Evolutionary conservation across 73 alveolate genomes (phyloP).

Genomic region (Tetrahymena elliotti): DNA sequence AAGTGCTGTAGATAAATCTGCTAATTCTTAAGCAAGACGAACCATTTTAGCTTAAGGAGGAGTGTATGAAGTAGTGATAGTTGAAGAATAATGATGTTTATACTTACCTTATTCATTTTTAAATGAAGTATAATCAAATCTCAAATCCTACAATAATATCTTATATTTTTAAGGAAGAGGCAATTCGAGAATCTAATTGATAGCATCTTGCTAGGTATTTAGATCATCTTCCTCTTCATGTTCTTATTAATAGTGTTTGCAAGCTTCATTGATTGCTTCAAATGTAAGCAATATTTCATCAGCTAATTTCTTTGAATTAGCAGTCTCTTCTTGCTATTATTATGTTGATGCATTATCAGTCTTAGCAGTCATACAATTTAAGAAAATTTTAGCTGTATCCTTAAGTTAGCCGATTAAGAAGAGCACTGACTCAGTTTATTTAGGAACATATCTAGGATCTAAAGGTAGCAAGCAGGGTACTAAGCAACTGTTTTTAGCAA

Average conservation of each 20-base stretch:
- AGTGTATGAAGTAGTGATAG: constrained; percentile 17
- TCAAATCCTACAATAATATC: constrained; percentile 52
- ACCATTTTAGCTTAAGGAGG: constrained; percentile 85
- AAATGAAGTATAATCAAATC: constrained; percentile 84
- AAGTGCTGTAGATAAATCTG: constrained; percentile 64
- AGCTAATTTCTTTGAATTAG: constrained; percentile 75
- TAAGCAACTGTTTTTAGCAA: constrained; percentile 63
- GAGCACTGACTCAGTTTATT: constrained; percentile 73
- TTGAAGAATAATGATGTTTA: constrained; percentile 42
- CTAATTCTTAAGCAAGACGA: constrained; percentile 79
- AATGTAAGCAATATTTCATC: constrained; percentile 61
- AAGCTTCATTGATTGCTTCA: constrained; percentile 62
- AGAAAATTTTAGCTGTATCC: constrained; percentile 72
- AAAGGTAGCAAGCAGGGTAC: constrained; percentile 73
- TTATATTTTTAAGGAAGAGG: constrained; percentile 74
- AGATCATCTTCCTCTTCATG: constrained; percentile 37
- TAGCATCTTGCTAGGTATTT: constrained; percentile 37
- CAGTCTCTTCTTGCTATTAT: constrained; percentile 38
- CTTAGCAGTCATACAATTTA: constrained; percentile 50
- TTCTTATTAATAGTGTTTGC: constrained; percentile 3
- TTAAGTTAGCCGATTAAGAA: constrained; percentile 57
- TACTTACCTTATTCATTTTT: constrained; percentile 50
- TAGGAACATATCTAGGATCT: constrained; percentile 82
- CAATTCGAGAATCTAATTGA: constrained; percentile 61
- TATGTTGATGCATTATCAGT: constrained; percentile 42